Conservation (phyloP, 2,329 filamentous ascomycete genomes). For the Fusarium sp. region DNA sequence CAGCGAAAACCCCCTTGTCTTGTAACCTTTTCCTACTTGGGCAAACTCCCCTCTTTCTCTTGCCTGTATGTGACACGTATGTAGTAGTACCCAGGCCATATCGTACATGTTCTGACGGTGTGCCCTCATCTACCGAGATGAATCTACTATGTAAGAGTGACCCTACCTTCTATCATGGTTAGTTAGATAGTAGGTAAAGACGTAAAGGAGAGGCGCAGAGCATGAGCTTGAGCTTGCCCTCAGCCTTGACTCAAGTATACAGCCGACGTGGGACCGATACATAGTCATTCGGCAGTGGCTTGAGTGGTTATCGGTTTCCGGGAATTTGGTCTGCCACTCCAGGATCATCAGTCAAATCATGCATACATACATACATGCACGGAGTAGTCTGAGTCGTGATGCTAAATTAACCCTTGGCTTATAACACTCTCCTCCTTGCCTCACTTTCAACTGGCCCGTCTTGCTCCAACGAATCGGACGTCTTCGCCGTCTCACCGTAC, state of each 20-base stretch:
- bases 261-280: not conserved
- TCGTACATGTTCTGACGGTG: too few relatives aligned
- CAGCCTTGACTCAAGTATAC: slow-evolving; percentile 1
- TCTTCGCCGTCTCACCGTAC: not conserved
- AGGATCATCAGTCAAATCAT: not conserved
- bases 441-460: not conserved
- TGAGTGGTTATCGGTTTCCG: slow-evolving; percentile 7
- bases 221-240: too few relatives aligned
- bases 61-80: too few relatives aligned
- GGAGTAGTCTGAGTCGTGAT: not conserved
- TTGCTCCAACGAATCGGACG: slow-evolving; percentile 1
- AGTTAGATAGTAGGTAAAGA: too few relatives aligned
- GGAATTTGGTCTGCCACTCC: slow-evolving; percentile 13
- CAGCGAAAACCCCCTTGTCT: not conserved
- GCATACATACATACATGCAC: too few relatives aligned
- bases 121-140: too few relatives aligned
- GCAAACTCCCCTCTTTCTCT: not conserved
- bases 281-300: slow-evolving; percentile 4
- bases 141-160: too few relatives aligned
- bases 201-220: too few relatives aligned
- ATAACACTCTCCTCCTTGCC: not conserved
- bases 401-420: not conserved
- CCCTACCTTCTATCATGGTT: too few relatives aligned
- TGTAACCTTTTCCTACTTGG: slow-evolving; percentile 5
- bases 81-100: too few relatives aligned